Conservation (phyloP, 2,329 filamentous ascomycete genomes). For the Microcyclosporella mali region DNA sequence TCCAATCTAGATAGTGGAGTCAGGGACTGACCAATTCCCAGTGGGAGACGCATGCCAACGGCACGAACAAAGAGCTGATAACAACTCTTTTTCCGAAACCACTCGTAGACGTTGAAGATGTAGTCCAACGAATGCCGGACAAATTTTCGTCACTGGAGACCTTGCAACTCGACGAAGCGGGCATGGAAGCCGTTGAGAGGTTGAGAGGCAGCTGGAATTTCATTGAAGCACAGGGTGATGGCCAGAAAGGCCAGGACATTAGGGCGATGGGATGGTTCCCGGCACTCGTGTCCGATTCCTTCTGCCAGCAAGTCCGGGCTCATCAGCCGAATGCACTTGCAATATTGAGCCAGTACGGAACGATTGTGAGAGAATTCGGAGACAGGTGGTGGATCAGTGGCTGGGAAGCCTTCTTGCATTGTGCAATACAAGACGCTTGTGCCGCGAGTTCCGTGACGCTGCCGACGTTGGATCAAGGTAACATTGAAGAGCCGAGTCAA, state of each 20-base stretch:
- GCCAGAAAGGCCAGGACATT: constrained; percentile 10
- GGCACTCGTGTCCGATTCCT: constrained; percentile 20
- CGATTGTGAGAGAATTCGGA: constrained; percentile 15
- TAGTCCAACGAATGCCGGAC: background rate
- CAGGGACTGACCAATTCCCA: too few species aligned
- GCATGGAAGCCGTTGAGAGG: constrained; percentile 3
- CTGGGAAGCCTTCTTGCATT: constrained; percentile 20
- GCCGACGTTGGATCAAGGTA: too few species aligned
- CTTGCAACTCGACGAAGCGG: background rate
- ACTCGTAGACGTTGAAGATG: constrained; percentile 3
- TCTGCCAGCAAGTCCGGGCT: constrained; percentile 16
- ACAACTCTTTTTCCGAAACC: constrained; percentile 11
- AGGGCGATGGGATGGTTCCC: constrained; percentile 22
- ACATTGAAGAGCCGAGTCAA: too few species aligned
- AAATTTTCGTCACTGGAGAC: background rate
- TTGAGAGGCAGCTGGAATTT: constrained; percentile 8
- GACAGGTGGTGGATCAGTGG: constrained; percentile 21
- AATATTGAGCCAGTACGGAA: constrained; percentile 17
- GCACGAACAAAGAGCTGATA: constrained; percentile 11
- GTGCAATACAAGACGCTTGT: constrained; percentile 12
- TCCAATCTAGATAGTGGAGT: too few species aligned
- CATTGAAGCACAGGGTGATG: background rate
- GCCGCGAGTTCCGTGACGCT: too few species aligned
- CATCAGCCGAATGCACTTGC: constrained; percentile 18
- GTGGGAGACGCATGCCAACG: constrained; percentile 12